phyloP scores from a whole-genome alignment of 352 stramenopile genomes.

The Pythium coloratum region DNA sequence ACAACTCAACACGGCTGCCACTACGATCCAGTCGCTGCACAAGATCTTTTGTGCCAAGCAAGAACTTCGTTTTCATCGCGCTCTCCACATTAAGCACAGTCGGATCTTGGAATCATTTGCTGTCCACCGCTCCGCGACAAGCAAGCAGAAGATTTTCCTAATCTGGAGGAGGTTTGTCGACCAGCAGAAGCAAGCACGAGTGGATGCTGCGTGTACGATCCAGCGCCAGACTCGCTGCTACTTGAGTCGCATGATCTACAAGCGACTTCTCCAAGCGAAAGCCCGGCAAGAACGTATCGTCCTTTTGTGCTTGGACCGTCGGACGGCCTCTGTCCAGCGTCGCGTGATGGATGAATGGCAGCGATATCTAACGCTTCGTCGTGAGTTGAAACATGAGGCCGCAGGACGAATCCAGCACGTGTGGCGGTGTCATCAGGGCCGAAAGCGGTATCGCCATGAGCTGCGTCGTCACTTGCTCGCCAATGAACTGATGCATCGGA shows the following conservation, averaged over 20 bases:
- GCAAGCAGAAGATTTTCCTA: slow-evolving; percentile 31
- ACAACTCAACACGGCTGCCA: slow-evolving; percentile 38
- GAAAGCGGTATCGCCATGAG: slow-evolving; percentile 29
- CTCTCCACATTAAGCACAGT: slow-evolving; percentile 30
- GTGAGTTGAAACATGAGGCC: slow-evolving; percentile 16
- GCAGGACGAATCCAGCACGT: slow-evolving; percentile 42
- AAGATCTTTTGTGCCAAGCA: slow-evolving; percentile 37
- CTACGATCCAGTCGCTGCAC: slow-evolving; percentile 56
- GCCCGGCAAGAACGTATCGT: slow-evolving; percentile 45
- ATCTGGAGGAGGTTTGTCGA: slow-evolving; percentile 43
- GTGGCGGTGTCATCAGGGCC: slow-evolving; percentile 34
- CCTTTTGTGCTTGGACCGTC: slow-evolving; percentile 35
- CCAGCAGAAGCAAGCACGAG: slow-evolving; percentile 34
- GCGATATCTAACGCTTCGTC: background rate
- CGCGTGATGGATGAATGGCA: slow-evolving; percentile 30
- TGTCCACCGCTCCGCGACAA: slow-evolving; percentile 30
- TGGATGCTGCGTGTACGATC: slow-evolving; percentile 34
- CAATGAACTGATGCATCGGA: slow-evolving; percentile 46
- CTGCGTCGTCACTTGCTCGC: slow-evolving; percentile 46
- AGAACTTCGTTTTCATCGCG: slow-evolving; percentile 22
- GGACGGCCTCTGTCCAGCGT: slow-evolving; percentile 18
- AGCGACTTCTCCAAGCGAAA: slow-evolving; percentile 38
- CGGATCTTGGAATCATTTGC: slow-evolving; percentile 40
- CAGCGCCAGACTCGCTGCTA: slow-evolving; percentile 44
- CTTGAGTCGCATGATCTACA: slow-evolving; percentile 35